Base-by-base conservation (phyloP, 2,329 filamentous ascomycete species). In the Bipolaris gigantea region DNA sequence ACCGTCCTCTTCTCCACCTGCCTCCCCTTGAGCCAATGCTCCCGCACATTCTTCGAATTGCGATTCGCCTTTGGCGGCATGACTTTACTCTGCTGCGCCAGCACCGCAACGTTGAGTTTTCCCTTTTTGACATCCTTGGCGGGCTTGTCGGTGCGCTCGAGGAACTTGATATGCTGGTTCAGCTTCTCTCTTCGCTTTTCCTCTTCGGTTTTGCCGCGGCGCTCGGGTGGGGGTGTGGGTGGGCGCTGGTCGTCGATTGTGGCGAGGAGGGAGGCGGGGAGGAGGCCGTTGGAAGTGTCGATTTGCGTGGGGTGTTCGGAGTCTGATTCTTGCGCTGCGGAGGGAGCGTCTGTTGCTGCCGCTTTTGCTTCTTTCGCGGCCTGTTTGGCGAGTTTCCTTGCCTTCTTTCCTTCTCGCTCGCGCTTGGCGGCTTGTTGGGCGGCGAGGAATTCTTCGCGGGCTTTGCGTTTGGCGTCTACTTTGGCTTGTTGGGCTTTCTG, bases 201-300 rank as follows among this genome's bases (percentile, higher is more conserved):
- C 46, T 67, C 66, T 1, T 57, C 63, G 0, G 59, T 60, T 23
- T 63, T 63, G 18, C 61, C 63, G 8, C 54, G 40, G 2, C 62
- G 43, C 9, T 58, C 53, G 3, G 69, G 68, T 1, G 78, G 77
- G 4, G 77, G 78, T 1, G 77, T 80, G 2, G 77, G 77, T 5
- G 78, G 76, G 21, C 78, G 73, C 9, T 67, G 65, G 27, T 74
- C 71, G 19, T 78, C 78, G 23, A 77, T 76, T 13, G 76, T 75
- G 46, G 78, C 78, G 44, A 83, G 67, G 38, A 83, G 77, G 21
- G 80, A 79, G 47, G 78, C 76, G 5, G 81, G 81, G 32, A 83
- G 77, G 19, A 83, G 73, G 35, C 75, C 76, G 5, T 81, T 81
- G 11, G 83, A 74, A 61, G 70, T 65, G 65, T 58, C 70, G 53